Evolutionary conservation across 2,329 filamentous ascomycete species (phyloP).

Genomic region (Neophaeococcomyces aloes): DNA sequence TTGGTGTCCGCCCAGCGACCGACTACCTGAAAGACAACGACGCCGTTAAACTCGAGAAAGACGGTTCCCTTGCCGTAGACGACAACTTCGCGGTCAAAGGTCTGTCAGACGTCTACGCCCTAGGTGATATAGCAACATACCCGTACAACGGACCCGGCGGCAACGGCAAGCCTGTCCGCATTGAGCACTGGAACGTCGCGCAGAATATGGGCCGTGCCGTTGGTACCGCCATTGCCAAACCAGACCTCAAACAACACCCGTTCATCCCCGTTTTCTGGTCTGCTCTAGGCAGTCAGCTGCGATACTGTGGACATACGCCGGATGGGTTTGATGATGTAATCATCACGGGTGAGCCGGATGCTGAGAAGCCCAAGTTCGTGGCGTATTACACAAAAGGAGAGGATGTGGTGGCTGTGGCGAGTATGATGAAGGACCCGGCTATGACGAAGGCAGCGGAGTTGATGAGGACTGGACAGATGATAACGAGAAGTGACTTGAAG

Average conservation of each 20-base stretch:
- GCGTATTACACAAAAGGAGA: constrained; percentile 85
- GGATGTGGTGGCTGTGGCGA: constrained; percentile 77
- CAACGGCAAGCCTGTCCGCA: constrained; percentile 61
- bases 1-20: constrained; percentile 79
- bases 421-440: constrained; percentile 79
- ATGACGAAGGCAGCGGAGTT: constrained; percentile 75
- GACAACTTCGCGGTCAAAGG: constrained; percentile 67
- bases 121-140: constrained; percentile 91
- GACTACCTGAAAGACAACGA: constrained; percentile 67
- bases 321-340: constrained; percentile 80
- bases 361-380: constrained; percentile 66
- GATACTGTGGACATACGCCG: constrained; percentile 82
- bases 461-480: constrained; percentile 76
- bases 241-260: constrained; percentile 46
- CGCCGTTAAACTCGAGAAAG: constrained; percentile 59
- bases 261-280: constrained; percentile 98
- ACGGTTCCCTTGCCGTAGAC: constrained; percentile 77
- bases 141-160: constrained; percentile 87
- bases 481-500: constrained; percentile 64
- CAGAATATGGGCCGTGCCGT: constrained; percentile 81
- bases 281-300: constrained; percentile 73
- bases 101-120: constrained; percentile 73
- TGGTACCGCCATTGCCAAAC: constrained; percentile 63
- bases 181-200: constrained; percentile 96
- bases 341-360: constrained; percentile 56